Evolutionary conservation across 192 early-diverging fungal species (phyloP), one percentile per base, ranked within the genome.

Genomic region (Dissophora ornata): DNA sequence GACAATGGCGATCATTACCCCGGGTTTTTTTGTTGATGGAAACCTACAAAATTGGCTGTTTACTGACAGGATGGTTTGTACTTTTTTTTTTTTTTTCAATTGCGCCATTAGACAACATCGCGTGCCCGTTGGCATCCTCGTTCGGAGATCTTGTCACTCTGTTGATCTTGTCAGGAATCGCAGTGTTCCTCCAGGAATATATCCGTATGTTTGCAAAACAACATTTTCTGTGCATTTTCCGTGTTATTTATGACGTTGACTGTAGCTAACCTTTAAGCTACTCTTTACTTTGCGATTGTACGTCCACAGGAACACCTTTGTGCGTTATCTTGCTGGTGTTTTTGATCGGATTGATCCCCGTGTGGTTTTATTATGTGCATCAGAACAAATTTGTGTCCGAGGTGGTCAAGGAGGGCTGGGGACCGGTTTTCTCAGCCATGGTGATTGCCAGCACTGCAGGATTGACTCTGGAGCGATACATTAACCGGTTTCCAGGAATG

Each of bases 51-150:
- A n/a, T n/a, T n/a, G n/a, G n/a, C n/a, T n/a, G n/a, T n/a, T n/a
- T n/a, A n/a, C n/a, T n/a, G n/a, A n/a, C n/a, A n/a, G n/a, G n/a
- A n/a, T n/a, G n/a, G n/a, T n/a, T n/a, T n/a, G n/a, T n/a, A n/a
- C n/a, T n/a, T n/a, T n/a, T n/a, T n/a, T n/a, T n/a, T n/a, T n/a
- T n/a, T n/a, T n/a, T n/a, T n/a, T n/a, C n/a, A n/a, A n/a, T n/a
- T n/a, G n/a, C n/a, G n/a, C n/a, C n/a, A n/a, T n/a, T 48, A 88
- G 86, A 92, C 57, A 92, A 92, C 63, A 92, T 92, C 65, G 91
- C 91, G 16, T 91, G 90, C 28, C 91, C 91, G 16, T 73, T 92
- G 69, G 91, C 91, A 24, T 91, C 91, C 11, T 86, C 85, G 7
- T 77, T 92, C 61, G 91, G 91, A 24, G 91, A 92, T 81, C 83